Base-by-base conservation (phyloP, 2,329 filamentous ascomycete species). In the Xylaria arbuscula region DNA sequence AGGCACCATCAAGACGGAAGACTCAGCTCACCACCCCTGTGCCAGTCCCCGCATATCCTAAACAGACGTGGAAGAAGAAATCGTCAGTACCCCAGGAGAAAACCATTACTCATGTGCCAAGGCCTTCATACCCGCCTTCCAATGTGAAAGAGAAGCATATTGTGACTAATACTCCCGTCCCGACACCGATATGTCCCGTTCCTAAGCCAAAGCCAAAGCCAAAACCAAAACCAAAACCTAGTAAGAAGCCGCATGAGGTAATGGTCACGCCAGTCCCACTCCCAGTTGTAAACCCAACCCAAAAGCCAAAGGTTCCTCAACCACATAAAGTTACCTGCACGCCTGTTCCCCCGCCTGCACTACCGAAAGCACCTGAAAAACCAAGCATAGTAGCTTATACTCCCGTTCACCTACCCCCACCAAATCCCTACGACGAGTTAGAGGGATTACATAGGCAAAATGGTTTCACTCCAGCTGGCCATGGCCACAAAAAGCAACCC, bases 391-490 rank as follows among this genome's bases (percentile, higher is more conserved):
- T 64, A 9, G 54, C 38, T 36, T 22, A n/a, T 11, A 62, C 56
- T 10, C 32, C 13, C 24, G 19, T 36, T 42, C 56, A 40, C 24
- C 62, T 55, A 15, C 58, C 55, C 22, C 28, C n/a, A 19, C 67
- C 62, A 13, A 60, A 59, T 7, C 1, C 24, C 11, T 4, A 19
- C 50, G 51, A 56, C 22, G 6, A 10, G 22, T 32, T 24, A n/a
- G 38, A 4, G 1, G 19, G 11, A 11, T 11, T 64, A 56, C 45
- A n/a, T 17, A 36, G 60, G 19, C 40, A 17, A 57, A 63, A 66
- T 58, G 68, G 75, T 42, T 78, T 78, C 58, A 77, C 76, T 0
- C 77, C 76, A 1, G 74, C 75, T 0, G 75, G 71, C 10, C 72
- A 69, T 15, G 72, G 73, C 45, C 67, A 72, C 11, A 61, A 66